phyloP scores from a whole-genome alignment of 352 stramenopile species.

The Globisporangium middletonii region DNA sequence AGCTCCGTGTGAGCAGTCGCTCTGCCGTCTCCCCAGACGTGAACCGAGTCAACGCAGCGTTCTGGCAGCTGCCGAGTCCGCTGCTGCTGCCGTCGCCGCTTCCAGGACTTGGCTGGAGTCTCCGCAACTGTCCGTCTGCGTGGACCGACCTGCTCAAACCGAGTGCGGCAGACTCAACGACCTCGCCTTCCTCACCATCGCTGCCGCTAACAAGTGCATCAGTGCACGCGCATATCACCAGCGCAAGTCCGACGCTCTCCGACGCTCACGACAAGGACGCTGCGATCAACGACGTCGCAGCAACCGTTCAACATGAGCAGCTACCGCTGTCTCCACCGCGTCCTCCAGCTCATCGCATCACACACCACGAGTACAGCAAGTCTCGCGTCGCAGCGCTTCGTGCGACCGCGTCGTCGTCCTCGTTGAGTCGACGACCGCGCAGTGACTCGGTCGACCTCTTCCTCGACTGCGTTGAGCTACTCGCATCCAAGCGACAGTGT shows the following conservation, averaged over 20 bases:
- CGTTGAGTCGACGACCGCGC: slow-evolving; percentile 25
- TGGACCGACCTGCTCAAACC: not conserved
- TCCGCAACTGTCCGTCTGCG: slow-evolving; percentile 16
- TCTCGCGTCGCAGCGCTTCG: slow-evolving; percentile 46
- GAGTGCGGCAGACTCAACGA: not conserved
- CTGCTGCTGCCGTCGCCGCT: not conserved
- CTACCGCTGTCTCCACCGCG: not conserved
- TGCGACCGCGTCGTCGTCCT: not conserved
- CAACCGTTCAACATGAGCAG: not conserved
- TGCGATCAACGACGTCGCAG: too few relatives aligned
- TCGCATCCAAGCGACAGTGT: slow-evolving; percentile 30
- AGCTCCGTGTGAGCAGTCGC: too few relatives aligned
- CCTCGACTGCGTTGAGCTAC: slow-evolving; percentile 68
- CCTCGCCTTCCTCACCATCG: not conserved
- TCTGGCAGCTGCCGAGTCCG: not conserved
- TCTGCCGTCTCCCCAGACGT: too few relatives aligned
- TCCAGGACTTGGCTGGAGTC: not conserved
- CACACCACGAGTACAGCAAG: slow-evolving; percentile 16
- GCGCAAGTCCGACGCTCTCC: too few relatives aligned
- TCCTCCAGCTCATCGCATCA: not conserved
- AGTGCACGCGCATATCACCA: too few relatives aligned
- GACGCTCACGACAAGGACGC: too few relatives aligned
- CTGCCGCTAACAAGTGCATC: too few relatives aligned
- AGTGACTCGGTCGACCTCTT: slow-evolving; percentile 83
- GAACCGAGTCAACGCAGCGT: too few relatives aligned